Percentiles rank a stretch among this genome's conserved stretches.
Conservation (phyloP, 2,329 filamentous ascomycete genomes). For the Polytolypa hystricis region DNA sequence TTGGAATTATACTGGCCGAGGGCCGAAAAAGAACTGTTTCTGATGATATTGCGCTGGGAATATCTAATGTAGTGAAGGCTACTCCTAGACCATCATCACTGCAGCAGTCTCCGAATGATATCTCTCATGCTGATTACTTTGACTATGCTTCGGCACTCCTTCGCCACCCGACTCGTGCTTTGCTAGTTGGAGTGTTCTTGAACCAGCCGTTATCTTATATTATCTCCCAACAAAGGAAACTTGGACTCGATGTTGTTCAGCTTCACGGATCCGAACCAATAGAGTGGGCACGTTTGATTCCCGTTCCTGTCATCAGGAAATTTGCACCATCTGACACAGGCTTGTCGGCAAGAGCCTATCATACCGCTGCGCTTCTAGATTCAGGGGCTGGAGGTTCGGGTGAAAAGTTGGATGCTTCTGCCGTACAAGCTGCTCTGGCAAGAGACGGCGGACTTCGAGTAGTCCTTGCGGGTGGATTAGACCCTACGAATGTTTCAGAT, state of each 20-base stretch:
- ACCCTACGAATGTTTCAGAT: constrained; percentile 63
- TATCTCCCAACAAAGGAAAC: constrained; percentile 61
- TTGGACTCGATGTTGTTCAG: constrained; percentile 79
- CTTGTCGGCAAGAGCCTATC: constrained; percentile 64
- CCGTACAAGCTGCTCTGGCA: constrained; percentile 55
- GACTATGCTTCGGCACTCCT: constrained; percentile 41
- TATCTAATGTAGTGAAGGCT: constrained; percentile 64
- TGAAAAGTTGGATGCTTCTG: constrained; percentile 59
- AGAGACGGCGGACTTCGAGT: constrained; percentile 61
- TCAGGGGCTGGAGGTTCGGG: constrained; percentile 76
- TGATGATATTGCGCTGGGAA: constrained; percentile 65
- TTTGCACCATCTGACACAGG: constrained; percentile 70
- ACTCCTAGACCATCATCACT: constrained; percentile 22
- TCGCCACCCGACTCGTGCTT: constrained; percentile 48
- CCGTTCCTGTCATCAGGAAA: constrained; percentile 78
- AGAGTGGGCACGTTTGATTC: constrained; percentile 82
- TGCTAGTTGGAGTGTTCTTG: constrained; percentile 88
- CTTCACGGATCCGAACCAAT: constrained; percentile 85
- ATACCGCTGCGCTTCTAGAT: constrained; percentile 74
- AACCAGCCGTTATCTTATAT: constrained; percentile 80
- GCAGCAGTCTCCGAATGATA: constrained; percentile 13
- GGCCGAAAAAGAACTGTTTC: constrained; percentile 70
- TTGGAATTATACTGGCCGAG: constrained; percentile 85
- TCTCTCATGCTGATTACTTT: constrained; percentile 55
- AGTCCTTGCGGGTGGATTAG: constrained; percentile 75